Evolutionary conservation across 2,329 filamentous ascomycete genomes (phyloP).

Genomic region (Aspergillus fumigatus): DNA sequence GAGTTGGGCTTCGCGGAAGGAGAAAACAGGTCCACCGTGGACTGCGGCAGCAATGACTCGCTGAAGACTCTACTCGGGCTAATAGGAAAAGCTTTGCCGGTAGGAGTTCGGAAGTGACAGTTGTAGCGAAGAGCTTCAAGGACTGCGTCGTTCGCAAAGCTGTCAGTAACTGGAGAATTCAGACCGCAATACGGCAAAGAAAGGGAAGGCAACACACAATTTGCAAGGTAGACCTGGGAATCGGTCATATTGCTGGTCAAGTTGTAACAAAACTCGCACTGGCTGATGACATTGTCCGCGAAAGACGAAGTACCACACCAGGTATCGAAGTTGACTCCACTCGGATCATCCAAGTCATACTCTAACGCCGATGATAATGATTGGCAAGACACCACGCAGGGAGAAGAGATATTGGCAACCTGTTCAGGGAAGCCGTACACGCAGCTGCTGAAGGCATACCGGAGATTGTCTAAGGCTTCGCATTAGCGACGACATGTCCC

Average conservation of each 20-base stretch:
- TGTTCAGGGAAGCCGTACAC: constrained; percentile 39
- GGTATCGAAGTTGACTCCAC: constrained; percentile 25
- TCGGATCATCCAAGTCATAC: constrained; percentile 26
- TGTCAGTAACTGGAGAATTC: neutral
- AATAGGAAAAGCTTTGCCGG: constrained; percentile 37
- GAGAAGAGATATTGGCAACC: constrained; percentile 37
- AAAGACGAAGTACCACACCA: constrained; percentile 38
- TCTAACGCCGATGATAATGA: constrained; percentile 29
- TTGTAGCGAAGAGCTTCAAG: constrained; percentile 44
- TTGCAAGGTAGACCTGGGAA: constrained; percentile 38
- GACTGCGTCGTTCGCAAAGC: constrained; percentile 24
- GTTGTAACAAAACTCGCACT: constrained; percentile 43
- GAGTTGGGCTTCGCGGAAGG: constrained; percentile 10
- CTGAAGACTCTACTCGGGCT: constrained; percentile 39
- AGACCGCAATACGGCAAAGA: neutral
- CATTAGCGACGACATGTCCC: neutral
- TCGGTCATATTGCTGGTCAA: constrained; percentile 36
- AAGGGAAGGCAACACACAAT: constrained; percentile 34
- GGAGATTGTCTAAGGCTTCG: constrained; percentile 38
- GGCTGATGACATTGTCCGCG: constrained; percentile 38
- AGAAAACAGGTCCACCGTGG: constrained; percentile 20
- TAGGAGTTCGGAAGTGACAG: constrained; percentile 37
- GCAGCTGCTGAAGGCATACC: constrained; percentile 41
- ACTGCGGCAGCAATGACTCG: constrained; percentile 34
- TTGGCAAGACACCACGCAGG: constrained; percentile 42